Evolutionary conservation across 495 filamentous ascomycete species (phyloP), one percentile per base, ranked within the genome.

Genomic region (Tirmania nivea): DNA sequence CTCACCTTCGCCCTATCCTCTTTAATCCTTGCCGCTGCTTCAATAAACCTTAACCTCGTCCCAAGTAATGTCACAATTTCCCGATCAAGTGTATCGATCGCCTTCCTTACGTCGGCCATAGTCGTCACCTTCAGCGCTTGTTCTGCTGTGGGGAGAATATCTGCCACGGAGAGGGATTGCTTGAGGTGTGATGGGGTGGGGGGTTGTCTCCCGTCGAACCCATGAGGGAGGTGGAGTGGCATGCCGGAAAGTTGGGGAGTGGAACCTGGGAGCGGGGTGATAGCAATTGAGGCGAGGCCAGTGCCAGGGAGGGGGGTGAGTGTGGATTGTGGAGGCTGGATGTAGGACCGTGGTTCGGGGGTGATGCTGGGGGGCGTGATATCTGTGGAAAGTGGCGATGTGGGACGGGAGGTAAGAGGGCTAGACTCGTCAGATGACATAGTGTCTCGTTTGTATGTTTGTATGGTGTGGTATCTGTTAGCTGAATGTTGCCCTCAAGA

Each of bases 11-110:
- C 49, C 6, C 59, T 56, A 8, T 17, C 49, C 1, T 62, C 61
- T 48, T 65, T 65, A 52, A 65, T 65, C 20, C 62, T 51, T 34
- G 62, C 62, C 1, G 62, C 62, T 0, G 62, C 62, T 48, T 65
- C 62, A 42, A 65, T 65, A 55, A 55, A 65, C 14, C 62, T 59
- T 56, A 64, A 60, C 17, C 62, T 59, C 10, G 35, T 49, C 59
- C 61, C 62, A 6, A 65, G 53, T 10, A 65, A 54, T 1, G 56
- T 50, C 17, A 65, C 62, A 21, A 65, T 65, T 34, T 63, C 55
- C 3, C 56, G 52, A 48, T 65, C 62, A 5, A 65, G 56, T 17
- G 54, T 53, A 31, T 65, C 62, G 31, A 65, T 65, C 9, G 50
- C 62, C 14, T 57, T 5, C 14, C 62, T 59, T 19, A 65, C 62